Conservation (phyloP, 768 basidiomycete genomes). For the Russula griseocarnosa region DNA sequence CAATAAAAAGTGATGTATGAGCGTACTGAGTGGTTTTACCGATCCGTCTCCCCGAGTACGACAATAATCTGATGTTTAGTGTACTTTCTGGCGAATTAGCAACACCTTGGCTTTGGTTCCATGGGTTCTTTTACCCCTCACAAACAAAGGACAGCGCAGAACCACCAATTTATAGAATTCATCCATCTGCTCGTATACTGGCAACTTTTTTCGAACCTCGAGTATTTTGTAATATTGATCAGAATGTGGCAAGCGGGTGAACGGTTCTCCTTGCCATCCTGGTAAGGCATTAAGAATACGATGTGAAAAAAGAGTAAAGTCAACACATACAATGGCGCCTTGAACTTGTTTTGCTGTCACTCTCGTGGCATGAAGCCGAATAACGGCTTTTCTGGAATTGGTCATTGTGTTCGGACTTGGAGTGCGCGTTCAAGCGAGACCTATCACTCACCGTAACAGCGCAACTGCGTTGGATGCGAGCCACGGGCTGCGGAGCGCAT, state of each 20-base stretch:
- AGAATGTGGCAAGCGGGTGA: conserved; percentile 76
- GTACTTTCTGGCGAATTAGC: conserved; percentile 48
- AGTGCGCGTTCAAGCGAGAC: too few relatives aligned
- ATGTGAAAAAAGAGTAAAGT: not conserved
- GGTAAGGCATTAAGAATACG: conserved; percentile 15
- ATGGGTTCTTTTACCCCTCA: conserved; percentile 34
- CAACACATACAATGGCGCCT: conserved; percentile 39
- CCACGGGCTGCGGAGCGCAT: too few relatives aligned
- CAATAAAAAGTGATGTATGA: not conserved
- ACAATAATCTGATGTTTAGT: conserved; percentile 78
- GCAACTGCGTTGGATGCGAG: too few relatives aligned
- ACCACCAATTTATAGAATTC: conserved; percentile 88
- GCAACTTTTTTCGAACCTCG: conserved; percentile 78
- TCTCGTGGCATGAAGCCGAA: conserved; percentile 45
- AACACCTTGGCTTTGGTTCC: conserved; percentile 26
- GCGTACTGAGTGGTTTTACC: conserved; percentile 96
- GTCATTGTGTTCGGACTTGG: conserved; percentile 9
- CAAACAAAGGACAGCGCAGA: not conserved
- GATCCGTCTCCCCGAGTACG: conserved; percentile 91
- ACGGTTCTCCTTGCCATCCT: conserved; percentile 84
- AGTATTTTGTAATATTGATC: conserved; percentile 83
- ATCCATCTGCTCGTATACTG: conserved; percentile 89
- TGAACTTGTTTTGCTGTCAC: conserved; percentile 41
- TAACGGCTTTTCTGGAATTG: conserved; percentile 33
- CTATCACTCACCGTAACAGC: too few relatives aligned